These are phyloP conservation scores for Globisporangium spinosum DNA, from an alignment of 352 stramenopile species.

Conservation along the genomic window DNA sequence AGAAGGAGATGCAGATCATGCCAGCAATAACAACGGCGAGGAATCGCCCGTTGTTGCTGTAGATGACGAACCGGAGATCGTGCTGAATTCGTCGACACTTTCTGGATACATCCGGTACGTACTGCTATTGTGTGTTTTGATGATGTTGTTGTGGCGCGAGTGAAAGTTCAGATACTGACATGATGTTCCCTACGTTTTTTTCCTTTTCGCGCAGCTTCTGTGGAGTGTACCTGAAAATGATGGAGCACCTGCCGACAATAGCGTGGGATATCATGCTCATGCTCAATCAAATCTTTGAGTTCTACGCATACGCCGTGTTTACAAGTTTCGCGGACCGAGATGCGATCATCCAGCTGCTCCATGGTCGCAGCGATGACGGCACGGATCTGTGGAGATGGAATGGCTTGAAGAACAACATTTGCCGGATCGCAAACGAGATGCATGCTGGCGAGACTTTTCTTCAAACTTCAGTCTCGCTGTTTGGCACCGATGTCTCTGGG, in stretches of 20 bases:
- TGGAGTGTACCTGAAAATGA: slow-evolving; percentile 86
- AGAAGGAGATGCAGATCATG: background rate
- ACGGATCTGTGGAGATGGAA: slow-evolving; percentile 36
- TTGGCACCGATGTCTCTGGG: background rate
- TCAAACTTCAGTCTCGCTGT: slow-evolving; percentile 41
- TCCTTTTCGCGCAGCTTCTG: slow-evolving; percentile 42
- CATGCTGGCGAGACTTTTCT: slow-evolving; percentile 41
- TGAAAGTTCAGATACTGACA: background rate
- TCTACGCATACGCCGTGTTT: slow-evolving; percentile 75
- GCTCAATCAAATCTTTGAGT: slow-evolving; percentile 79
- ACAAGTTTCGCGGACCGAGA: slow-evolving; percentile 53
- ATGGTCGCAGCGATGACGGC: slow-evolving; percentile 23
- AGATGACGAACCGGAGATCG: slow-evolving; percentile 45
- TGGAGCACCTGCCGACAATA: slow-evolving; percentile 74
- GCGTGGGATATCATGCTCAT: slow-evolving; percentile 64
- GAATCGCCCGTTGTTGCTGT: background rate
- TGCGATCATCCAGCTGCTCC: slow-evolving; percentile 49
- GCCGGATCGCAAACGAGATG: slow-evolving; percentile 51
- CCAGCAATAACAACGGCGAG: background rate
- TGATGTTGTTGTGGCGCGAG: background rate
- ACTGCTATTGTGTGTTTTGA: background rate
- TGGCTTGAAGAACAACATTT: slow-evolving; percentile 39
- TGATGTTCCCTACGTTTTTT: background rate
- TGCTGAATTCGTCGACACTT: slow-evolving; percentile 70
- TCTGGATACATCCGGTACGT: slow-evolving; percentile 65